These are phyloP conservation scores for Mycena leptocephala DNA, from an alignment of 768 basidiomycete genomes.

Conservation along the genomic window DNA sequence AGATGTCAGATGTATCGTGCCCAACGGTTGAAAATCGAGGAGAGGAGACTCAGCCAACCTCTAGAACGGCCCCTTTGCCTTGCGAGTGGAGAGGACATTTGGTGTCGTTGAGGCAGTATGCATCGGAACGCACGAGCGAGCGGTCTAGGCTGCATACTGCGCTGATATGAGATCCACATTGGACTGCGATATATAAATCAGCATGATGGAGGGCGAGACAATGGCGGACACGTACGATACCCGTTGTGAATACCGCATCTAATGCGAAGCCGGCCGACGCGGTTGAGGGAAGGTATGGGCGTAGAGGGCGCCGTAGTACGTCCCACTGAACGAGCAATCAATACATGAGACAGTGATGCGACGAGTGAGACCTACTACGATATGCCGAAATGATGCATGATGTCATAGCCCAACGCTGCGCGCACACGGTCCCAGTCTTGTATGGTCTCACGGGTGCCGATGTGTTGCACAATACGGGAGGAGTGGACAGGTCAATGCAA, in stretches of 20 bases:
- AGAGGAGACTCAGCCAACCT: not conserved
- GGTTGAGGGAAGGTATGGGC: constrained; percentile 21
- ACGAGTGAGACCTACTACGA: constrained; percentile 24
- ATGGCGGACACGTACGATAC: not conserved
- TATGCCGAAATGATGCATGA: constrained; percentile 20
- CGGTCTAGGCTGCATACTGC: constrained; percentile 19
- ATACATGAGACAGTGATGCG: not conserved
- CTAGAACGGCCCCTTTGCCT: constrained; percentile 22
- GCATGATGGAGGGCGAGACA: not conserved
- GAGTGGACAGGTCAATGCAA: constrained; percentile 18
- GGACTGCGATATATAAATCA: not conserved
- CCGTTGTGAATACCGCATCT: constrained; percentile 24
- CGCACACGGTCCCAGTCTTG: constrained; percentile 31
- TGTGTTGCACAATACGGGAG: constrained; percentile 7
- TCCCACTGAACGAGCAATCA: constrained; percentile 17
- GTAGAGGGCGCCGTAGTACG: constrained; percentile 20
- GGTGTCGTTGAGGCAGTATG: constrained; percentile 17
- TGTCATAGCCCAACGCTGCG: constrained; percentile 25
- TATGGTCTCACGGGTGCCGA: constrained; percentile 20
- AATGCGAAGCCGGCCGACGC: constrained; percentile 18
- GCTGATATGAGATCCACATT: constrained; percentile 17
- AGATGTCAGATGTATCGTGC: not conserved
- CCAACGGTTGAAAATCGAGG: not conserved
- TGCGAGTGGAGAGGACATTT: constrained; percentile 12
- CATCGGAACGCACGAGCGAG: constrained; percentile 22